Evolutionary conservation across 176 grass and related monocot species (phyloP), one percentile per base, ranked within the genome.

Genomic region (Musa schizocarpa): DNA sequence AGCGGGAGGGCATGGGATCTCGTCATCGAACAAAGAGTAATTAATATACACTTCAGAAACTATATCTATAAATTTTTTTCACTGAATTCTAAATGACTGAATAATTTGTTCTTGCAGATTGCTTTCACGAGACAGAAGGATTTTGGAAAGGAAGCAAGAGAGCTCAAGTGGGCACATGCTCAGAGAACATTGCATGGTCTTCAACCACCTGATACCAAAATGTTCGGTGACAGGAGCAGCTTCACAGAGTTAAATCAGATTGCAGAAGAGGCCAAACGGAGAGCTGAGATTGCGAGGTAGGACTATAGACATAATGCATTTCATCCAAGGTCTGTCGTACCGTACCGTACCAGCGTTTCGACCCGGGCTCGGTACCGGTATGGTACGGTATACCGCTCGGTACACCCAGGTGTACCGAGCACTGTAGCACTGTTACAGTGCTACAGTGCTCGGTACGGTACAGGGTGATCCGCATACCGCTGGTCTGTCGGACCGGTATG

Each of bases 101-200:
- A 26, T 7, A 29, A 25, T 65, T 77, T 53, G 3, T 82, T 16
- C 54, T 26, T 71, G 50, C 50, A 96, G 88, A 92, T 89, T 65
- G 86, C 92, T 8, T 96, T 96, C 71, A 96, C 88, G 54, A 87
- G 86, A 20, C 91, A 92, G 84, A 96, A 96, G 84, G 84, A 96
- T 80, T 96, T 96, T 0, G 88, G 88, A 1, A 89, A 61, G 14
- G 86, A 92, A 81, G 92, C 90, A 55, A 89, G 88, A 77, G 88
- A 96, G 80, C 82, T 82, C 75, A 89, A 85, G 81, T 96, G 92
- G 92, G 92, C 92, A 1, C 89, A 88, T 49, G 80, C 86, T 20
- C 92, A 96, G 77, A 96, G 92, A 82, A 92, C 92, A 50, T 75
- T 92, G 71, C 86, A 96, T 11, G 92, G 92, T 9, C 82, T 96